Conservation (phyloP, 192 early-diverging fungal genomes). For the Gamsiella multidivaricata region DNA sequence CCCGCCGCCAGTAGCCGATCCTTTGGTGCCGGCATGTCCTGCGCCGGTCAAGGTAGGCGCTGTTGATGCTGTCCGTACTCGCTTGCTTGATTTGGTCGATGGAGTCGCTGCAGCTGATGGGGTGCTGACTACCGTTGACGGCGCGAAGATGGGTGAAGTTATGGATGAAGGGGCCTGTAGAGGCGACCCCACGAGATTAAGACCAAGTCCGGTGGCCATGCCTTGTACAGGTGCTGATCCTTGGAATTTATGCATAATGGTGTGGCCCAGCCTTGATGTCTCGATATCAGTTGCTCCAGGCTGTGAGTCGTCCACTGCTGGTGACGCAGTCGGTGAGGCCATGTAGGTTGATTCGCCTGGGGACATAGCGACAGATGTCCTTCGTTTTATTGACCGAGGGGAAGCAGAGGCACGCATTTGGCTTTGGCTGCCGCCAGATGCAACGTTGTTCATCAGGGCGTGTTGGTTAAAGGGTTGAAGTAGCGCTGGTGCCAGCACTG, state of each 20-base stretch:
- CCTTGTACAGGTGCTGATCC: not conserved
- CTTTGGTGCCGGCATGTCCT: not conserved
- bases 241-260: not conserved
- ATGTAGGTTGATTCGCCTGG: slow-evolving; percentile 19
- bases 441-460: not conserved
- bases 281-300: not conserved
- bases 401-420: slow-evolving; percentile 27
- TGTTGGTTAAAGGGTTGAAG: not conserved
- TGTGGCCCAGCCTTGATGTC: slow-evolving; percentile 1
- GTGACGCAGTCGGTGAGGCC: slow-evolving; percentile 14
- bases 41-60: slow-evolving; percentile 21
- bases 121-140: not conserved
- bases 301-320: slow-evolving; percentile 23
- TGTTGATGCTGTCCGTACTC: slow-evolving; percentile 32
- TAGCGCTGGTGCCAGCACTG: not conserved
- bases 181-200: slow-evolving; percentile 22
- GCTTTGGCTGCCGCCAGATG: not conserved
- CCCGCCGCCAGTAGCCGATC: not conserved
- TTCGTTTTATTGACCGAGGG: slow-evolving; percentile 37
- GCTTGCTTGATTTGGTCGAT: slow-evolving; percentile 19
- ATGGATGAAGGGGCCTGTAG: slow-evolving; percentile 13
- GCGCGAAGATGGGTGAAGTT: slow-evolving; percentile 20
- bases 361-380: slow-evolving; percentile 31
- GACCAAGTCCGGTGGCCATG: slow-evolving; percentile 12
- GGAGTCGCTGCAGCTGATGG: not conserved